Evolutionary conservation across 495 filamentous ascomycete species (phyloP).

Genomic region (Daldinia bambusicola): DNA sequence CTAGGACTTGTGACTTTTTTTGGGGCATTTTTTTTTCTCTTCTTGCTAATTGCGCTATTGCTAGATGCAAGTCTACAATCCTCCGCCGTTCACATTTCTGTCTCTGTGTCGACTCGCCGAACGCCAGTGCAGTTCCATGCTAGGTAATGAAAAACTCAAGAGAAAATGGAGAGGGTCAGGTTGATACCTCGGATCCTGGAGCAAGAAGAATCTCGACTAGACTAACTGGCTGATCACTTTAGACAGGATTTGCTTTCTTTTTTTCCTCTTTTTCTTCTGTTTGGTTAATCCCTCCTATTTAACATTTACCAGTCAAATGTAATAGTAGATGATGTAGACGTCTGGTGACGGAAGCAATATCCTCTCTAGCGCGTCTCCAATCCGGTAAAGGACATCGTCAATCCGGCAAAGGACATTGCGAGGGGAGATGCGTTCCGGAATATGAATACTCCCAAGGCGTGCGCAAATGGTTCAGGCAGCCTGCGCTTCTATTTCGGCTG

Average conservation of each 20-base stretch:
- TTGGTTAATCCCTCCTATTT: neutral
- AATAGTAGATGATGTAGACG: too few relatives aligned
- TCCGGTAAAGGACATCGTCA: too few relatives aligned
- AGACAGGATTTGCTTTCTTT: neutral
- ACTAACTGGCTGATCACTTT: neutral
- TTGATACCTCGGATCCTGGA: neutral
- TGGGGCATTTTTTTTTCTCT: neutral
- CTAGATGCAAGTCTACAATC: constrained; percentile 18
- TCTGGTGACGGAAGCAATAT: too few relatives aligned
- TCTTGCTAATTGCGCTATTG: constrained; percentile 12
- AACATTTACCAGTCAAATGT: neutral
- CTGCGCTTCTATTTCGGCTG: constrained; percentile 38
- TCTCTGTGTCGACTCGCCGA: constrained; percentile 15
- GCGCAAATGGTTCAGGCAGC: neutral
- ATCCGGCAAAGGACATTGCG: too few relatives aligned
- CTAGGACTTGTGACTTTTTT: too few relatives aligned
- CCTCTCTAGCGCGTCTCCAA: too few relatives aligned
- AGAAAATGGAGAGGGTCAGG: neutral
- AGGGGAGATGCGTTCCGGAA: neutral
- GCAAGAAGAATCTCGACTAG: neutral
- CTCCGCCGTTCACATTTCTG: constrained; percentile 11
- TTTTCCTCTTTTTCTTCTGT: too few relatives aligned
- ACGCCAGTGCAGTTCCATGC: constrained; percentile 24
- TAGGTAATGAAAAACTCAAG: constrained; percentile 18
- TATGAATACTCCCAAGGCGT: neutral